Conservation (phyloP, 495 filamentous ascomycete genomes). For the Staphylotrichum tortipilum region DNA sequence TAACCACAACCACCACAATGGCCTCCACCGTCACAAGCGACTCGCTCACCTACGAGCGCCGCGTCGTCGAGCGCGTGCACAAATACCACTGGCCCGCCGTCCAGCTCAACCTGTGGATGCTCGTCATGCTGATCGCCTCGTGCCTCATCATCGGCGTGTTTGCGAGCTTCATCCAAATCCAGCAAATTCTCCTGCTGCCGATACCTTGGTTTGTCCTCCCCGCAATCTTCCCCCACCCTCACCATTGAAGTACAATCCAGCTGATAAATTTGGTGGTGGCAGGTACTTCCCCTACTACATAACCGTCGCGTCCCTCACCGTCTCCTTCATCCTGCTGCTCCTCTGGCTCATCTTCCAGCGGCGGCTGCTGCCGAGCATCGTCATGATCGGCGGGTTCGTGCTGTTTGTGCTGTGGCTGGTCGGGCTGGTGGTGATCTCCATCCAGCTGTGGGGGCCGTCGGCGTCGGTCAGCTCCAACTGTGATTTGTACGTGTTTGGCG, state of each 20-base stretch:
- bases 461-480: constrained; percentile 75
- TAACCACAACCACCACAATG: constrained; percentile 22
- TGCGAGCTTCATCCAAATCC: constrained; percentile 71
- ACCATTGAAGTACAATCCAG: no score
- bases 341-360: constrained; percentile 66
- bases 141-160: constrained; percentile 81
- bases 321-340: constrained; percentile 66
- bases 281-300: constrained; percentile 97
- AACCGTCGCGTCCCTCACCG: constrained; percentile 54
- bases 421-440: constrained; percentile 77
- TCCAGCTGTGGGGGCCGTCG: constrained; percentile 78
- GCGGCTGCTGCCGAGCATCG: constrained; percentile 77
- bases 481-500: constrained; percentile 53
- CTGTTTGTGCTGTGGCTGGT: constrained; percentile 89
- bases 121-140: constrained; percentile 73
- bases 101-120: constrained; percentile 86
- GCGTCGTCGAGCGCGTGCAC: constrained; percentile 42
- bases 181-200: constrained; percentile 57
- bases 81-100: constrained; percentile 91
- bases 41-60: constrained; percentile 36
- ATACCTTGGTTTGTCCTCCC: constrained; percentile 67
- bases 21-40: constrained; percentile 33
- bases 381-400: constrained; percentile 86
- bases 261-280: not conserved
- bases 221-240: not conserved